Base-by-base conservation (phyloP, 1,284 basidiomycete species). In the Ustilago loliicola region DNA sequence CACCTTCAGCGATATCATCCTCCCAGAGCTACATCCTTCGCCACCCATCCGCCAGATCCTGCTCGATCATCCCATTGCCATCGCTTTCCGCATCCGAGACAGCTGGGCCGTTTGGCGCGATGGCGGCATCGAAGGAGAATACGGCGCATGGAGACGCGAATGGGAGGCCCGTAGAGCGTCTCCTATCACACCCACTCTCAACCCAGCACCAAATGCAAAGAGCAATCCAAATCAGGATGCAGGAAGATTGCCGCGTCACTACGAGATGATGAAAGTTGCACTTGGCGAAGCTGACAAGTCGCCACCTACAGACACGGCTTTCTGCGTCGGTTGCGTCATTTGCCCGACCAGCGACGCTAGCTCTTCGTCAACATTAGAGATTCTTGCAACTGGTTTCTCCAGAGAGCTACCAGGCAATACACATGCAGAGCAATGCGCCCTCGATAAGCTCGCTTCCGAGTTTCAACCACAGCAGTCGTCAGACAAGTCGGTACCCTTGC, bases 351-450 rank as follows among this genome's bases (percentile, higher is more conserved):
- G 59, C 23, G 66, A 76, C 17, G 27, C 61, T 13, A 25, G 63
- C 17, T 29, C 52, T 19, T 23, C 45, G 3, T 38, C 32, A 6
- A 32, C 45, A 9, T 50, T 19, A 0, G 32, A 61, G 0, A 65
- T 93, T 42, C 87, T 99, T 29, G 88, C 93, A 7, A 92, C 92
- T 8, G 96, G 96, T 29, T 96, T 92, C 87, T 98, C 95, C 38
- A 90, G 97, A 83, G 96, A 99, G 86, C 90, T 98, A 0, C 79
- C 80, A 1, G 96, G 96, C 58, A 99, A 98, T 87, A 98, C 96
- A 1, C 97, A 99, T 86, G 96, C 96, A 15, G 96, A 99, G 88
- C 94, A 96, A 25, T 97, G 96, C 85, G 96, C 96, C 0, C 88
- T 99, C 53, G 87, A 90, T 47, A 98, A 98, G 85, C 90, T 92